phyloP scores from a whole-genome alignment of 75 land plant species.

The Cupressus sempervirens region DNA sequence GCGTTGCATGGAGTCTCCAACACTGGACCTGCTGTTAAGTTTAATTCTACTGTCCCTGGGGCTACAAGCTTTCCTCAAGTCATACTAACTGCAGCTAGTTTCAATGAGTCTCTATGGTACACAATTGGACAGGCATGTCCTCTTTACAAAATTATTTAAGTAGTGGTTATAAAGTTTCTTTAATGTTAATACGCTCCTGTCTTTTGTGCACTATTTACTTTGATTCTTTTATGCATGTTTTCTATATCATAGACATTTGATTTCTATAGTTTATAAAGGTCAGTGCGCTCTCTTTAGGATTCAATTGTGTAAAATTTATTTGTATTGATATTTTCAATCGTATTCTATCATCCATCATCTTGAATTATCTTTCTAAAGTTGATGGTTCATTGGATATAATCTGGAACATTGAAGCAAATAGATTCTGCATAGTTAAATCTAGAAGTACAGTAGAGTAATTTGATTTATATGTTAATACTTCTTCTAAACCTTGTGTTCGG shows the following conservation, averaged over 20 bases:
- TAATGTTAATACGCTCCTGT: neutral
- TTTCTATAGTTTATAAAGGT: too few species aligned
- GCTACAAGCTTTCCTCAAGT: slow-evolving; percentile 52
- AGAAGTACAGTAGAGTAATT: too few species aligned
- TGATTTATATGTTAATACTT: neutral
- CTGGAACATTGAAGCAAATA: too few species aligned
- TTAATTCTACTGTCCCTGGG: slow-evolving; percentile 19
- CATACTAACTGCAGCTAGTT: slow-evolving; percentile 43
- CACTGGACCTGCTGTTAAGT: slow-evolving; percentile 24
- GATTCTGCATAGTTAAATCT: too few species aligned
- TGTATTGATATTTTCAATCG: too few species aligned
- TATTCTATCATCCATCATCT: too few species aligned
- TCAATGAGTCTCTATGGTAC: slow-evolving; percentile 42
- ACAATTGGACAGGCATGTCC: slow-evolving; percentile 25
- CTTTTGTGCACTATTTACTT: neutral
- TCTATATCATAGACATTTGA: neutral
- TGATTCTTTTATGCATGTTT: neutral
- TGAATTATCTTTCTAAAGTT: too few species aligned
- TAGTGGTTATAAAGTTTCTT: neutral
- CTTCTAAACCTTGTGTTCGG: neutral
- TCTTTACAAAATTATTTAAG: neutral
- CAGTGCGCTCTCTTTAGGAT: too few species aligned
- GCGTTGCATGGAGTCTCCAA: slow-evolving; percentile 44
- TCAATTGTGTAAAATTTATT: too few species aligned
- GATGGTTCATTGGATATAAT: too few species aligned